Evolutionary conservation across 2,329 filamentous ascomycete genomes (phyloP).

Genomic region (Cryphonectria radicalis): DNA sequence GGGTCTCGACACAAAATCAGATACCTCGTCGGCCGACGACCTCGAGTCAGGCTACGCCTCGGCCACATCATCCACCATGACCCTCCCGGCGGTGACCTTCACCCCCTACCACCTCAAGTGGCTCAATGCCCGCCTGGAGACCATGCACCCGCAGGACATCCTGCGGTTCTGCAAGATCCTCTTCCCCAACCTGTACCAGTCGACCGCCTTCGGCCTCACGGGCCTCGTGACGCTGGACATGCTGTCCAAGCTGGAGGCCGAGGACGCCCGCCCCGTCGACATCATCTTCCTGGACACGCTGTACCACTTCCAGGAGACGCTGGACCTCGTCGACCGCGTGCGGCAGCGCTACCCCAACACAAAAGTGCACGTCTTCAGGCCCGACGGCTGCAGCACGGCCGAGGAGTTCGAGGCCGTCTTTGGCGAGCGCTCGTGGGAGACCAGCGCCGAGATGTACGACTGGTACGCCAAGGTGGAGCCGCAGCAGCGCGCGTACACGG

Average conservation of each 20-base stretch:
- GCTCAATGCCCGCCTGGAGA: constrained; percentile 86
- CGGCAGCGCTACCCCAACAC: constrained; percentile 76
- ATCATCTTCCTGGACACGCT: constrained; percentile 84
- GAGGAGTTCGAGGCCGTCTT: constrained; percentile 82
- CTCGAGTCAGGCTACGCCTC: constrained; percentile 87
- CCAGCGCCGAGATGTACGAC: constrained; percentile 86
- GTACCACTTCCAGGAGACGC: constrained; percentile 80
- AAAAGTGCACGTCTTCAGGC: constrained; percentile 88
- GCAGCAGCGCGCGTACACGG: constrained; percentile 85
- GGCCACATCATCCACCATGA: constrained; percentile 60
- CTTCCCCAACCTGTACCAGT: constrained; percentile 87
- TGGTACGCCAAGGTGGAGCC: constrained; percentile 98
- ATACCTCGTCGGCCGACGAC: constrained; percentile 41
- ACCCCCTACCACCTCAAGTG: constrained; percentile 86
- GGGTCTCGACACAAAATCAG: constrained; percentile 43
- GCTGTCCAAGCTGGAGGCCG: constrained; percentile 72
- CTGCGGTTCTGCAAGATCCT: constrained; percentile 90
- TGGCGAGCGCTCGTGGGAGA: constrained; percentile 83
- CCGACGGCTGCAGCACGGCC: constrained; percentile 71
- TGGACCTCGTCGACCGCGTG: constrained; percentile 74
- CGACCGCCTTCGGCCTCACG: constrained; percentile 80
- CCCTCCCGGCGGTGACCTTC: constrained; percentile 80
- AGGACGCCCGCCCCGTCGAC: constrained; percentile 63
- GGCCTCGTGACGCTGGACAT: constrained; percentile 85
- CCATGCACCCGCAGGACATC: constrained; percentile 87